A percentile compares a stretch with the other conserved stretches of the same genome.
These are phyloP conservation scores for Colletotrichum plurivorum DNA, from an alignment of 2,329 filamentous ascomycete genomes.

Conservation along the genomic window DNA sequence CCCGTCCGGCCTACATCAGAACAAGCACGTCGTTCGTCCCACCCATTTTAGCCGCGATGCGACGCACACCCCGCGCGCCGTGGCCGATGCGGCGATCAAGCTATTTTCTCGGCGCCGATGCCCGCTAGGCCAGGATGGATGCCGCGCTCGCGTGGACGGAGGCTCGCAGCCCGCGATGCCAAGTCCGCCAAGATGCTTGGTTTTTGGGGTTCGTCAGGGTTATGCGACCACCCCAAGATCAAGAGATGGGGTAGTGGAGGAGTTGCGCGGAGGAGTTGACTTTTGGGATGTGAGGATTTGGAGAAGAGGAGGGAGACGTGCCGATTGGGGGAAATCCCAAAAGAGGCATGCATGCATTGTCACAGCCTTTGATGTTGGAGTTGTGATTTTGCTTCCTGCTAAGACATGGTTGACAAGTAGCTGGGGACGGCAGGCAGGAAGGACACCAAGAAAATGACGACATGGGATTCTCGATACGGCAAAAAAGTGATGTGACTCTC, in stretches of 20 bases:
- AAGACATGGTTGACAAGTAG: background rate
- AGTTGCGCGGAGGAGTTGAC: background rate
- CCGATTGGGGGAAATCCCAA: constrained; percentile 2
- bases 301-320: background rate
- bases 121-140: constrained; percentile 3
- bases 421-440: background rate
- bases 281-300: background rate
- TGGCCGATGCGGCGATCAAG: constrained; percentile 16
- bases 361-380: no score
- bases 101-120: background rate
- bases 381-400: background rate
- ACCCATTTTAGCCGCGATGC: constrained; percentile 24
- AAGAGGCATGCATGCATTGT: no score
- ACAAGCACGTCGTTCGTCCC: constrained; percentile 3
- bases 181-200: constrained; percentile 38
- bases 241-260: background rate
- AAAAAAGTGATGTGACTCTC: background rate
- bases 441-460: background rate
- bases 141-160: constrained; percentile 16
- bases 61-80: background rate
- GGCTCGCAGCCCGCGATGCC: constrained; percentile 30
- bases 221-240: background rate
- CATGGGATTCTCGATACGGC: background rate
- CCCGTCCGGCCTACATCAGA: constrained; percentile 15
- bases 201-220: constrained; percentile 12